These are phyloP conservation scores for Penicillium waksmanii DNA, from an alignment of 495 filamentous ascomycete species.

Conservation along the genomic window DNA sequence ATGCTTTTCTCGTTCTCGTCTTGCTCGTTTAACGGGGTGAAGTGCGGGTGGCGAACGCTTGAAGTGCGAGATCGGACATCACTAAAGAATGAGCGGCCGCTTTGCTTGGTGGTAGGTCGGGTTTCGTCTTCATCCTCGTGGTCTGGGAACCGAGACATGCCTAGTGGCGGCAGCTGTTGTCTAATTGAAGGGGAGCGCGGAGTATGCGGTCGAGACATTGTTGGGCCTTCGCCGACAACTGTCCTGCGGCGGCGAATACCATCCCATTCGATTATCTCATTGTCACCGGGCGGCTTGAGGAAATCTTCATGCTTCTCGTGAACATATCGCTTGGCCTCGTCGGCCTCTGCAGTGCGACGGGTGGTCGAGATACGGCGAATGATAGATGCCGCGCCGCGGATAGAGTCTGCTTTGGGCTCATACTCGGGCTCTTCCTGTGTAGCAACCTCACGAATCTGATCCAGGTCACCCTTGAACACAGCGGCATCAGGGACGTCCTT, in stretches of 20 bases:
- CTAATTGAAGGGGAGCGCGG: slow-evolving; percentile 41
- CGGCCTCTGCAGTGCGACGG: slow-evolving; percentile 75
- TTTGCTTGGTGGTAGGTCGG: slow-evolving; percentile 38
- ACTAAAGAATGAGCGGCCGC: slow-evolving; percentile 53
- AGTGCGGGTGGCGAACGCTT: slow-evolving; percentile 38
- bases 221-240: slow-evolving; percentile 54
- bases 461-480: slow-evolving; percentile 89
- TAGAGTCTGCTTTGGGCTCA: slow-evolving; percentile 95
- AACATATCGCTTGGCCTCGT: slow-evolving; percentile 78
- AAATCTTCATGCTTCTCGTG: slow-evolving; percentile 74
- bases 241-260: slow-evolving; percentile 85
- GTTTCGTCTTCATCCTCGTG: slow-evolving; percentile 57
- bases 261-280: slow-evolving; percentile 89
- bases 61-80: slow-evolving; percentile 59
- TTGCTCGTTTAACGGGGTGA: slow-evolving; percentile 37
- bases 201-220: slow-evolving; percentile 35
- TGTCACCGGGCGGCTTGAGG: slow-evolving; percentile 74
- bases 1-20: slow-evolving; percentile 35
- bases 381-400: slow-evolving; percentile 89
- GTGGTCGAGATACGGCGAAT: slow-evolving; percentile 79
- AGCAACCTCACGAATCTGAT: slow-evolving; percentile 92
- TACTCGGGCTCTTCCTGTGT: slow-evolving; percentile 93
- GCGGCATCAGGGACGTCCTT: slow-evolving; percentile 96
- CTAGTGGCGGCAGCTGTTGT: slow-evolving; percentile 77
- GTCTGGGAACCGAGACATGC: slow-evolving; percentile 84